phyloP scores from a whole-genome alignment of 148 eudicot species.

The Rhododendron vialii region DNA sequence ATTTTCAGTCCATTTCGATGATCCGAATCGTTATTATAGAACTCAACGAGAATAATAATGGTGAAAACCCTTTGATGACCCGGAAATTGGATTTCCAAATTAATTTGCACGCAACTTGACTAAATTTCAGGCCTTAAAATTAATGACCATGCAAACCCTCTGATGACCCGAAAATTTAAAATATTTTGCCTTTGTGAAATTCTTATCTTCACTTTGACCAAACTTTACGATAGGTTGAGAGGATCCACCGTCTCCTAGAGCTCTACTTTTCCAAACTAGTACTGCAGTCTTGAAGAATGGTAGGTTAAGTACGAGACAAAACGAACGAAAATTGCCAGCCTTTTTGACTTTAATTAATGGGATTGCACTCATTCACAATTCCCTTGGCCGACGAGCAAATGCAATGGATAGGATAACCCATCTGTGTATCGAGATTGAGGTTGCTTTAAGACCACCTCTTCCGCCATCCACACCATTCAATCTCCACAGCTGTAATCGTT shows the following conservation, averaged over 20 bases:
- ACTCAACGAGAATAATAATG: neutral
- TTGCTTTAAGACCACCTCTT: conserved; percentile 5
- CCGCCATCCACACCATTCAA: neutral
- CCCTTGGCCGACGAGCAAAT: neutral
- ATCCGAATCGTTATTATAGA: neutral
- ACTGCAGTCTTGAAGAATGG: neutral
- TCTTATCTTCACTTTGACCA: too few species aligned
- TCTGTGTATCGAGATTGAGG: conserved; percentile 3
- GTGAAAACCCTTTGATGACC: neutral
- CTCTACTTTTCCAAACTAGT: neutral
- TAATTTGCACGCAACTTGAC: rapidly evolving
- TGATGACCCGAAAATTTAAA: too few species aligned
- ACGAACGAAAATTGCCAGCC: neutral
- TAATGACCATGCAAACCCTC: too few species aligned
- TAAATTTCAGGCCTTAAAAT: rapidly evolving
- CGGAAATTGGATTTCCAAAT: rapidly evolving
- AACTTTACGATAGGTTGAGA: neutral
- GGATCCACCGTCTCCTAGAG: neutral
- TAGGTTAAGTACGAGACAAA: neutral
- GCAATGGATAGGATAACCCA: neutral
- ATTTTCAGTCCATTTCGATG: neutral
- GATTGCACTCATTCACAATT: neutral
- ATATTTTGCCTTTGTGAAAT: too few species aligned
- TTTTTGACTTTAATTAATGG: neutral
- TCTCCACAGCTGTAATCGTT: neutral